Evolutionary conservation across 345 rosid species (phyloP).

Genomic region (Eucalyptus virginea): DNA sequence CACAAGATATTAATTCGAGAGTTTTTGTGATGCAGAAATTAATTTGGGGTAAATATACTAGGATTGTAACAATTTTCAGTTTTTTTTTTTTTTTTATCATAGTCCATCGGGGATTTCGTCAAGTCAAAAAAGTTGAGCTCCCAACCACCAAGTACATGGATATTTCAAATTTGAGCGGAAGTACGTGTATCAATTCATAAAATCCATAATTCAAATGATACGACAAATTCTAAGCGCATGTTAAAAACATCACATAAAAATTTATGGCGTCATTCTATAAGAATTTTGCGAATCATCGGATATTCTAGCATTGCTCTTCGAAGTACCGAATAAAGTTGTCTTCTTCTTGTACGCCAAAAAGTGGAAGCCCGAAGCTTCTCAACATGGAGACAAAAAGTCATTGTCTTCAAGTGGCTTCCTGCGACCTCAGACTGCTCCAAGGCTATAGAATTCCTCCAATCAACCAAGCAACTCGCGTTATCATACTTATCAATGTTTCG

Average conservation of each 20-base stretch:
- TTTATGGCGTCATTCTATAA: accelerated
- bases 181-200: accelerated
- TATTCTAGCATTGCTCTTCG: not conserved
- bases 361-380: not conserved
- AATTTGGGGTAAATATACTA: accelerated
- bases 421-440: not conserved
- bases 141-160: not conserved
- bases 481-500: accelerated
- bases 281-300: not conserved
- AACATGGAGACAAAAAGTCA: not conserved
- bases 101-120: accelerated
- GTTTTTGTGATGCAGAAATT: accelerated
- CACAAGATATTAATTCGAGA: accelerated
- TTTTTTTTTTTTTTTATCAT: no score
- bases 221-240: accelerated
- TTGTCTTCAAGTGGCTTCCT: not conserved
- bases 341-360: not conserved
- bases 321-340: not conserved
- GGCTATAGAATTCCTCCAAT: not conserved
- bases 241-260: not conserved
- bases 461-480: not conserved
- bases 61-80: accelerated
- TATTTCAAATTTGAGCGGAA: accelerated
- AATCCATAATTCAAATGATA: not conserved
- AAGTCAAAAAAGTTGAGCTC: not conserved